Percentiles rank a stretch among this genome's conserved stretches.
Conservation (phyloP, 345 rosid species). For the Aquilaria yunnanensis region DNA sequence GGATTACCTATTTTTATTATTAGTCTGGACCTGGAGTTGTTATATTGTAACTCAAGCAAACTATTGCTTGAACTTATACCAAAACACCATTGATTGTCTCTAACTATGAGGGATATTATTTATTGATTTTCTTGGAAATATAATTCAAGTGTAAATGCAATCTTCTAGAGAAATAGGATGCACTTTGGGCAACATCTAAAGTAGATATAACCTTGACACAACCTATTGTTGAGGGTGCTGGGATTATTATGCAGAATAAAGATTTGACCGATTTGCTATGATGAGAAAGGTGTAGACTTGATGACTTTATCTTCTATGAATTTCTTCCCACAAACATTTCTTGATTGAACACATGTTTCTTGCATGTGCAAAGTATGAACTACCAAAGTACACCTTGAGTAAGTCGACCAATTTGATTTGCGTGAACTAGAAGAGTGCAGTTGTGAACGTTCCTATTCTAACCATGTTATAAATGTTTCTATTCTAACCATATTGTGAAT, state of each 20-base stretch:
- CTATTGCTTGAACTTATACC: too few relatives aligned
- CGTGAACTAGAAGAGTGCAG: slow-evolving; percentile 21
- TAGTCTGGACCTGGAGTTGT: too few relatives aligned
- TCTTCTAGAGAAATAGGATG: slow-evolving; percentile 77
- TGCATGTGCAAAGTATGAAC: slow-evolving; percentile 80
- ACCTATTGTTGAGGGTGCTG: slow-evolving; percentile 75
- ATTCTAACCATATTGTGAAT: too few relatives aligned
- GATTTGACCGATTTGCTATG: slow-evolving; percentile 78
- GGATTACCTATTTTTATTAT: too few relatives aligned
- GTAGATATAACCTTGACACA: slow-evolving; percentile 58
- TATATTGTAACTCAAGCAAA: too few relatives aligned
- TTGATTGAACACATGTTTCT: neutral
- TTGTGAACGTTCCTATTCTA: neutral
- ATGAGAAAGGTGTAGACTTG: slow-evolving; percentile 58
- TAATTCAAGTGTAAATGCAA: too few relatives aligned
- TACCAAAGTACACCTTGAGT: slow-evolving; percentile 74
- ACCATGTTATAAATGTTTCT: too few relatives aligned
- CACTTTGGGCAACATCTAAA: slow-evolving; percentile 74
- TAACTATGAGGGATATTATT: too few relatives aligned
- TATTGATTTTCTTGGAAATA: too few relatives aligned
- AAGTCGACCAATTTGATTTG: slow-evolving; percentile 72
- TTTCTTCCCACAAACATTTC: neutral
- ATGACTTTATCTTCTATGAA: neutral
- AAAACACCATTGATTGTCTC: too few relatives aligned
- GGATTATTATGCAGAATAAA: slow-evolving; percentile 58